Evolutionary conservation across 768 basidiomycete species (phyloP), one percentile per base, ranked within the genome.

Genomic region (Botryobasidium botryosum): DNA sequence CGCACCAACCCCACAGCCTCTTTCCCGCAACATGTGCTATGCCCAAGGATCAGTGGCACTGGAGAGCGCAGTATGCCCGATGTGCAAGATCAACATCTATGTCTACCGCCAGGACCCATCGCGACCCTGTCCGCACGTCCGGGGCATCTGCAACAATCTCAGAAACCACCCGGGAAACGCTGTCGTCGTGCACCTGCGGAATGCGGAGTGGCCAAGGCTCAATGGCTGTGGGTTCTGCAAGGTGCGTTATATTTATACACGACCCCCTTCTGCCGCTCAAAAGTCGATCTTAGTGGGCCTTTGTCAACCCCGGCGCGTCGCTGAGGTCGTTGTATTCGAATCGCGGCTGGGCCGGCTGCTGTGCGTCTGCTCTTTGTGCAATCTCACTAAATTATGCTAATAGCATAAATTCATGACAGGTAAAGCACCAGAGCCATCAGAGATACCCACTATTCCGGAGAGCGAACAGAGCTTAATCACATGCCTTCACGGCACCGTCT

Each of bases 171-270:
- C 40, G 8, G n/a, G n/a, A n/a, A 8, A 21, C 13, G 40, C 40
- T 8, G 28, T 26, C 27, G 29, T 42, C 13, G 28, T 42, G 15
- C 23, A 42, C 26, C 24, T 26, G 15, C 20, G 23, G 8, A 42
- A 42, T 21, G 40, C 40, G 8, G 40, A 42, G 40, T 26, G 25
- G 12, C 25, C 13, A 15, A 42, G 24, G 12, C 29, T 26, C 40
- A 42, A 42, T 42, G 40, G 40, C 8, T 42, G 40, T 42, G 40
- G 40, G 10, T 42, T 26, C 27, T 42, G 40, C 40, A 42, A 42
- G 40, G 40, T 28, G 15, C 15, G 27, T 29, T 24, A 8, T 21
- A 28, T 24, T 21, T 28, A 42, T 42, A 27, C 40, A 10, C 37
- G 12, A 12, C 37, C 13, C 13, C 13, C 40, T 13, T 42, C 17